These are phyloP conservation scores for Penicillium dipodomyicola DNA, from an alignment of 495 filamentous ascomycete species.

Conservation along the genomic window DNA sequence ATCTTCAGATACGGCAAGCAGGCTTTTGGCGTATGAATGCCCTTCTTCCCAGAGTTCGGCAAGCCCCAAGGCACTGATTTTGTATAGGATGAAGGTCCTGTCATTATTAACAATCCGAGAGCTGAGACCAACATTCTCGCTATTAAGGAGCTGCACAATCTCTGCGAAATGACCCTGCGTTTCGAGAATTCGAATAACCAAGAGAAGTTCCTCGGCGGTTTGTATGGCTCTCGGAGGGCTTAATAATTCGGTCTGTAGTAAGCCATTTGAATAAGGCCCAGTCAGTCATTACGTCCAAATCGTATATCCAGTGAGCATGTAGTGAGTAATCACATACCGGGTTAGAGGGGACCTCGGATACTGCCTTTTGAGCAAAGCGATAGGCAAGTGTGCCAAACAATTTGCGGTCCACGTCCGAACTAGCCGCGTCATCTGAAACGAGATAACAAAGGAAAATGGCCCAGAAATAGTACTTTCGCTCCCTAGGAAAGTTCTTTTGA, in stretches of 20 bases:
- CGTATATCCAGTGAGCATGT: neutral
- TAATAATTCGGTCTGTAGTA: conserved; percentile 38
- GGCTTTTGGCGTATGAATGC: conserved; percentile 41
- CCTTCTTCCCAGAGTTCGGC: conserved; percentile 48
- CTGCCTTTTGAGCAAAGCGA: conserved; percentile 58
- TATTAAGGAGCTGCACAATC: conserved; percentile 50
- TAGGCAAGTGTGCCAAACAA: conserved; percentile 58
- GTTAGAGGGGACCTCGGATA: conserved; percentile 48
- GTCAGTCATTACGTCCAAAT: conserved; percentile 1
- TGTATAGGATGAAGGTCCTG: conserved; percentile 47
- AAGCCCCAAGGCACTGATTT: conserved; percentile 45
- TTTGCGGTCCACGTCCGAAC: conserved; percentile 50
- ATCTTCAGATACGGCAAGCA: conserved; percentile 36
- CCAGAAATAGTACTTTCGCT: conserved; percentile 58
- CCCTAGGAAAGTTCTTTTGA: conserved; percentile 56
- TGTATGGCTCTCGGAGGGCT: conserved; percentile 53
- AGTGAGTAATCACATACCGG: conserved; percentile 30
- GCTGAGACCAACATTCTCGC: conserved; percentile 47
- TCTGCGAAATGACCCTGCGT: conserved; percentile 47
- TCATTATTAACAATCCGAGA: conserved; percentile 54
- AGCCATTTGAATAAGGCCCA: conserved; percentile 3
- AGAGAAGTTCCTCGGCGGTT: conserved; percentile 52
- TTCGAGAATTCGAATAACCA: conserved; percentile 53
- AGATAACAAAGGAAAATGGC: conserved; percentile 53
- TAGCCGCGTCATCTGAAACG: conserved; percentile 33